These are phyloP conservation scores for Cynanchum wilfordii DNA, from an alignment of 257 asterid species.

Conservation along the genomic window DNA sequence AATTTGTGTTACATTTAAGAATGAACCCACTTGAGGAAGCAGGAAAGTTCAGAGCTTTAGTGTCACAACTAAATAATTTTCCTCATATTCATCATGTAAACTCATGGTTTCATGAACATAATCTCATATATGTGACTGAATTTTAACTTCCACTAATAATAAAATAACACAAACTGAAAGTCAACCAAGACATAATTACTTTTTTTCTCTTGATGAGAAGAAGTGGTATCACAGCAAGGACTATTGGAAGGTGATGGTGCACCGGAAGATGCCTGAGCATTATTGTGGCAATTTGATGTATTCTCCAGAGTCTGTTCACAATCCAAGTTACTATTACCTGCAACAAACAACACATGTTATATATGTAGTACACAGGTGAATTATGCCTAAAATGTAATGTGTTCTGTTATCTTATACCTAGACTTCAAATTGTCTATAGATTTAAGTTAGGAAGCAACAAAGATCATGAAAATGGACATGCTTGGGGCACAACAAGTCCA, in stretches of 20 bases:
- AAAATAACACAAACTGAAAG: neutral
- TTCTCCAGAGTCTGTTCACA: neutral
- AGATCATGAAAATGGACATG: neutral
- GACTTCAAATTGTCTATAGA: neutral
- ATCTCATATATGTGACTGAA: neutral
- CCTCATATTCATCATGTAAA: neutral
- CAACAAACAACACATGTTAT: neutral
- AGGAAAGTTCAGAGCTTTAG: neutral
- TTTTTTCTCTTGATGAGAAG: neutral
- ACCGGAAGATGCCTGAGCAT: neutral
- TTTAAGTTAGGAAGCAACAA: neutral
- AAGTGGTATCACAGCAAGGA: neutral
- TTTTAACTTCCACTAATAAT: neutral
- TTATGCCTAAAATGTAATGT: neutral
- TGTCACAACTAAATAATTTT: neutral
- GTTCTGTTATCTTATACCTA: neutral
- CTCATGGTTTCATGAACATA: neutral
- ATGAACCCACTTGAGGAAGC: neutral
- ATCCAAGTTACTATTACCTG: neutral
- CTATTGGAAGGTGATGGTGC: neutral
- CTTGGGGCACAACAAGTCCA: neutral
- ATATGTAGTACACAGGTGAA: neutral
- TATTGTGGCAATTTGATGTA: neutral
- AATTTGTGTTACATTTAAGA: too few species aligned
- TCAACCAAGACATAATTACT: constrained; percentile 1